Evolutionary conservation across 164 flowering plant species (phyloP), one percentile per base, ranked within the genome.

Genomic region (Liriodendron chinense): DNA sequence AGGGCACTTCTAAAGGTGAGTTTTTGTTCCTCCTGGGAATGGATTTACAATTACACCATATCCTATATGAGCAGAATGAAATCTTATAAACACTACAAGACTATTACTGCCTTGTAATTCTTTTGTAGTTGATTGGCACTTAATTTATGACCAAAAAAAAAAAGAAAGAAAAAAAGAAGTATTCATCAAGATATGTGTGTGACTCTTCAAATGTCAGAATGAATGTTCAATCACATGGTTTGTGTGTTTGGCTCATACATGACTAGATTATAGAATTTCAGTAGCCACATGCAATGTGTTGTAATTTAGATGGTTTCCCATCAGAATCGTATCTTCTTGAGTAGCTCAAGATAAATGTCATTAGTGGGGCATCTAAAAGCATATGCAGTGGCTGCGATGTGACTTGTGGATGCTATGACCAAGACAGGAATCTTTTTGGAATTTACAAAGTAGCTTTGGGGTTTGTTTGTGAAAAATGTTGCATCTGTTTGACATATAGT

Each of bases 1-100:
- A 88, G 96, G 75, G 94, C 91, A 53, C 92, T 93, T 69, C 91
- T 93, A 7, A 93, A 95, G 97, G 99, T 95, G 77, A 62, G 62
- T 26, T 65, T 7, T 22, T 7, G 8, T 28, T 24, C 2, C 47
- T 28, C n/a, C 8, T 25, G 69, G 24, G 69, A 66, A 28, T 7
- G n/a, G 69, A 10, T 18, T 13, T 12, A 25, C 43, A 65, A 9
- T 25, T 10, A 66, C n/a, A 66, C 47, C 47, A 66, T 65, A 65
- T 23, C 21, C 65, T 7, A 14, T 28, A 3, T 66, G 59, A 53
- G 16, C 9, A 53, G 59, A 53, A 12, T 53, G 59, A 16, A 12
- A 53, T 10, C 13, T 12, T 53, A 53, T 12, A 10, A 53, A 12
- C 16, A 53, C 13, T 53, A 53, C 59, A 13, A 53, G 59, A 53